These are phyloP conservation scores for Avena atlantica DNA, from an alignment of 176 grass and related monocot genomes.

Conservation along the genomic window DNA sequence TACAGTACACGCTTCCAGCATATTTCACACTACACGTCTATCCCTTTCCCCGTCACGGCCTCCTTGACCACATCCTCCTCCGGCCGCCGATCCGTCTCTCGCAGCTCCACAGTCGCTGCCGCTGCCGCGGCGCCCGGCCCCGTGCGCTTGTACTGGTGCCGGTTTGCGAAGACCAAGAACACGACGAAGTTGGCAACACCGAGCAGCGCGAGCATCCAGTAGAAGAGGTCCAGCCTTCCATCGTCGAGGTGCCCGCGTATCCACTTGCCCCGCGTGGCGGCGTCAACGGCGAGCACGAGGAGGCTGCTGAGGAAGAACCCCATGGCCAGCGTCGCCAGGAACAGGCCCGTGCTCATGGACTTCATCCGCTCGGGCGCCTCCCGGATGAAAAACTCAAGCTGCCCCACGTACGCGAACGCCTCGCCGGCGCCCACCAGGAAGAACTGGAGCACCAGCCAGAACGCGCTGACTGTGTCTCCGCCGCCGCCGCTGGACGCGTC, in stretches of 20 bases:
- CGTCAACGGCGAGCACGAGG: constrained; percentile 48
- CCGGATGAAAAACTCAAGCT: constrained; percentile 75
- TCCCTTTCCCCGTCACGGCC: background rate
- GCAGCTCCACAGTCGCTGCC: background rate
- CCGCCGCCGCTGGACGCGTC: background rate
- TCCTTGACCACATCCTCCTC: constrained; percentile 1
- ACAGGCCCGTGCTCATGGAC: constrained; percentile 73
- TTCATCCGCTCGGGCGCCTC: constrained; percentile 73
- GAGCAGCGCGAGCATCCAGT: constrained; percentile 66
- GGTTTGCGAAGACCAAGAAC: constrained; percentile 51
- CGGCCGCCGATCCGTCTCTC: background rate
- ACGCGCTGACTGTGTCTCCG: constrained; percentile 33
- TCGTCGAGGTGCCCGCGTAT: constrained; percentile 44
- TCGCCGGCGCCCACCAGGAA: constrained; percentile 73
- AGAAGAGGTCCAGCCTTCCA: constrained; percentile 65
- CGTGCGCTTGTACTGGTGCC: constrained; percentile 51
- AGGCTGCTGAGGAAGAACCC: constrained; percentile 69
- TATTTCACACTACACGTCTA: constrained; percentile 19
- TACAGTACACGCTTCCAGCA: too few relatives aligned
- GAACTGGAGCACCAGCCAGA: constrained; percentile 70
- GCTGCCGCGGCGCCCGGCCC: background rate
- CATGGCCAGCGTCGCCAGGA: constrained; percentile 61
- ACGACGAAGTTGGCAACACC: constrained; percentile 47
- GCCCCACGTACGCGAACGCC: constrained; percentile 77
- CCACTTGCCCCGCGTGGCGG: constrained; percentile 50